Base-by-base conservation (phyloP, 1,139 yeast species). In the Yamadazyma jaroonii region DNA sequence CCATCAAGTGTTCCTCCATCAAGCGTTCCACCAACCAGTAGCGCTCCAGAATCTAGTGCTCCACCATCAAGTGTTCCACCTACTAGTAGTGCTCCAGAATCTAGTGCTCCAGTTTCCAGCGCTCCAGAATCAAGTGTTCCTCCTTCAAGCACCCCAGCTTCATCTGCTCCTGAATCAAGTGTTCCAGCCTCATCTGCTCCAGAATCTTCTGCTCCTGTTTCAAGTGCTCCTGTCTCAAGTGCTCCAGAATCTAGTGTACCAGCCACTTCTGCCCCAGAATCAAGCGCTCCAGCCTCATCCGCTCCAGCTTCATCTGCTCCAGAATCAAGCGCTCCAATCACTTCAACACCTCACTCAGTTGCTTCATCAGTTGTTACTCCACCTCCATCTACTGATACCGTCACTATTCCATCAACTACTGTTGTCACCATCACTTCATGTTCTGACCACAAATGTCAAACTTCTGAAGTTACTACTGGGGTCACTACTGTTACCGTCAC, bases 341-440 rank as follows among this genome's bases (percentile, higher is more conserved):
- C 11, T 15, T n/a, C 13, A 13, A 27, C 29, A 4, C 29, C 29
- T 13, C n/a, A 13, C 13, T 27, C 31, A 15, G 34, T 31, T 22
- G 31, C 31, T 9, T 26, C 35, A 25, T 21, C 38, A 26, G 12
- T 17, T n/a, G 34, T 21, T n/a, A 8, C 25, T 15, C 29, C 12
- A 11, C 14, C 37, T 24, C 23, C 36, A 15, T 14, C 29, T n/a
- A 23, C 29, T 28, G 42, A 27, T 17, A 34, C 39, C 17, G 28
- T 31, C 17, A 32, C 42, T n/a, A 29, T 29, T 25, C 26, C 29
- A n/a, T 29, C 36, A n/a, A 35, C 39, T 8, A 53, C 57, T 20
- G 58, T 68, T 44, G 62, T 68, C 42, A 74, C 81, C 50, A 59
- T 74, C 56, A 73, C 79, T 42, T 66, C 73, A 34, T 74, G 81